Percentiles rank a stretch among this genome's conserved stretches.
phyloP scores from a whole-genome alignment of 2,329 filamentous ascomycete species.

The Thielaviopsis euricoi region DNA sequence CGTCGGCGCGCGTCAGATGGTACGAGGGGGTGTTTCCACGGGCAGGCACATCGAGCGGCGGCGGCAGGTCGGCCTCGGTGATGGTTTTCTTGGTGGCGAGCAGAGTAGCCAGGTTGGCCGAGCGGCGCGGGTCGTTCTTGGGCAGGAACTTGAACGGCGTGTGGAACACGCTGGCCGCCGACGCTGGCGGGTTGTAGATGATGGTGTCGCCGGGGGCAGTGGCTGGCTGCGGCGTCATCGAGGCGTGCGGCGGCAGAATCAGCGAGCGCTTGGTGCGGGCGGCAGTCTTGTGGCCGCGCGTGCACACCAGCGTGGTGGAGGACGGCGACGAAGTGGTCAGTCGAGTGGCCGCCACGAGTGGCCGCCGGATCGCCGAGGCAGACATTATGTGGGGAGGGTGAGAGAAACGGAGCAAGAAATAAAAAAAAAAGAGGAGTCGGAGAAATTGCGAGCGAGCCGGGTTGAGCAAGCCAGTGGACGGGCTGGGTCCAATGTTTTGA shows the following conservation, averaged over 20 bases:
- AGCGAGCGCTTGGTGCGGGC: conserved; percentile 39
- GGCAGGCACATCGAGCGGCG: conserved; percentile 15
- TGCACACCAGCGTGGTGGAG: conserved; percentile 16
- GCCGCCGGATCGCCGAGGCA: conserved; percentile 21
- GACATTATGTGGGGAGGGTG: conserved; percentile 18
- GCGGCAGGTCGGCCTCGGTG: conserved; percentile 12
- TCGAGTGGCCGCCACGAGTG: conserved; percentile 19
- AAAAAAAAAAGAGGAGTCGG: no score
- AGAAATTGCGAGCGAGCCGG: no score
- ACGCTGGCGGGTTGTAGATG: conserved; percentile 41
- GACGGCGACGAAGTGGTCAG: conserved; percentile 13
- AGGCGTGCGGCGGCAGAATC: conserved; percentile 43
- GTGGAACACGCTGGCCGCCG: conserved; percentile 40
- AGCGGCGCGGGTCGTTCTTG: conserved; percentile 35
- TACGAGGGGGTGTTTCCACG: conserved; percentile 21
- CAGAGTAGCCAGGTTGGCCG: conserved; percentile 30
- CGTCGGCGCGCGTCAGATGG: conserved; percentile 37
- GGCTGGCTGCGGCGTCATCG: conserved; percentile 32
- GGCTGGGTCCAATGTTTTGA: no score
- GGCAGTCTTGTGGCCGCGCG: conserved; percentile 33
- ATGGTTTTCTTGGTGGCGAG: conserved; percentile 18
- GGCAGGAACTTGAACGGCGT: conserved; percentile 53
- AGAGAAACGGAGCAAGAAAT: no score
- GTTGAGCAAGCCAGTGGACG: no score
- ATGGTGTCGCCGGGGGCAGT: conserved; percentile 22